phyloP scores from a whole-genome alignment of 75 land plant species.

The Sequoia sempervirens region DNA sequence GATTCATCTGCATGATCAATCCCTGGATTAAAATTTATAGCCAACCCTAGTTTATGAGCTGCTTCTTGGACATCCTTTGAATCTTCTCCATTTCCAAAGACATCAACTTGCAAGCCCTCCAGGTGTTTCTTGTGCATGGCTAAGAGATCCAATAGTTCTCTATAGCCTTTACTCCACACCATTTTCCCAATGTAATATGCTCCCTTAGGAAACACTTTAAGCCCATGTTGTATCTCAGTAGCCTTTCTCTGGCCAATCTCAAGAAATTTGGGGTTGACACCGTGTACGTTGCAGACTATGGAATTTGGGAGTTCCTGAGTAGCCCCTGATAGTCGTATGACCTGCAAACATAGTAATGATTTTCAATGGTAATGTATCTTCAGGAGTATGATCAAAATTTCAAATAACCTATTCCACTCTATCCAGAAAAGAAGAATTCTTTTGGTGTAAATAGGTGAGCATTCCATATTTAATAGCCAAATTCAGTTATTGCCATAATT shows the following conservation, averaged over 20 bases:
- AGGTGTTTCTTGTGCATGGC: constrained; percentile 48
- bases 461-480: not conserved
- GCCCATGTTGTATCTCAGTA: constrained; percentile 36
- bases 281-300: constrained; percentile 86
- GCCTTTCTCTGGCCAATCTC: constrained; percentile 57
- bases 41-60: constrained; percentile 40
- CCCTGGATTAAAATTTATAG: constrained; percentile 63
- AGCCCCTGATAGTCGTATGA: constrained; percentile 76
- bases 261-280: constrained; percentile 84
- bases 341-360: constrained; percentile 27
- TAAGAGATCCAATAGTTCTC: constrained; percentile 65
- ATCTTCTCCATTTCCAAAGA: constrained; percentile 84
- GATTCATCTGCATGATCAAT: constrained; percentile 77
- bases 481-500: not conserved
- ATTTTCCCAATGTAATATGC: constrained; percentile 89
- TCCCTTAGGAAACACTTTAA: constrained; percentile 50
- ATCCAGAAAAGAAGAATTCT: not conserved
- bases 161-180: constrained; percentile 89
- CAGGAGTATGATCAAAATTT: not conserved
- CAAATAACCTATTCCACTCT: not conserved
- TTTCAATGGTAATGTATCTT: not conserved
- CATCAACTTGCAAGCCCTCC: constrained; percentile 57
- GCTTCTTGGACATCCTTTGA: constrained; percentile 49
- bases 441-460: not conserved
- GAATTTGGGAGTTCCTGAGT: constrained; percentile 81